phyloP scores from a whole-genome alignment of 23 red algal genomes.

The Rhodosorus marinus region DNA sequence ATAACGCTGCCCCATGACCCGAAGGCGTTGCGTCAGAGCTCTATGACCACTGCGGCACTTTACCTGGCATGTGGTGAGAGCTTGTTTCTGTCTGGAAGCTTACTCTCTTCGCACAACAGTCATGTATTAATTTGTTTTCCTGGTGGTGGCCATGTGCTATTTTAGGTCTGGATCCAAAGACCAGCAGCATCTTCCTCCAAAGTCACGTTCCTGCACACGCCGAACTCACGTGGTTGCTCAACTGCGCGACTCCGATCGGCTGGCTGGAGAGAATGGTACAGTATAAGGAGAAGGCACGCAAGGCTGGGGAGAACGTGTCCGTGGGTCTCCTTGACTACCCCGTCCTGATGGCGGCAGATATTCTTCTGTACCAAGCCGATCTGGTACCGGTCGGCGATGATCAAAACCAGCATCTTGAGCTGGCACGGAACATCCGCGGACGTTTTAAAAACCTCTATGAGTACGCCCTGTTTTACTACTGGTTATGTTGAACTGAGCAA shows the following conservation, averaged over 20 bases:
- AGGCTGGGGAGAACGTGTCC: slow-evolving; percentile 46
- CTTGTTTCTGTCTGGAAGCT: too few relatives aligned
- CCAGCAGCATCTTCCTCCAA: slow-evolving; percentile 82
- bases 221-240: slow-evolving; percentile 94
- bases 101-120: too few relatives aligned
- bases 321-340: slow-evolving; percentile 92
- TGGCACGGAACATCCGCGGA: slow-evolving; percentile 66
- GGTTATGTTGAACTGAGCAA: too few relatives aligned
- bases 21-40: slow-evolving; percentile 26
- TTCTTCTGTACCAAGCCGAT: slow-evolving; percentile 81
- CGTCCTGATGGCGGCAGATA: slow-evolving; percentile 93
- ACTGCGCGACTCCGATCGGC: slow-evolving; percentile 79
- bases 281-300: slow-evolving; percentile 65
- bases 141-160: too few relatives aligned
- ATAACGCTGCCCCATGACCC: slow-evolving; percentile 74
- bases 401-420: slow-evolving; percentile 93
- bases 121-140: too few relatives aligned
- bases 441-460: slow-evolving; percentile 71
- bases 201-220: slow-evolving; percentile 80
- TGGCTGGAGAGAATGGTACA: slow-evolving; percentile 52
- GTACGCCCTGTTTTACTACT: too few relatives aligned
- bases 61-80: slow-evolving; percentile 84
- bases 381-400: slow-evolving; percentile 95
- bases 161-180: slow-evolving; percentile 77
- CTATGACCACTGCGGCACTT: slow-evolving; percentile 57